These are phyloP conservation scores for Leishmania amazonensis DNA, from an alignment of 208 protist genomes.

Conservation along the genomic window DNA sequence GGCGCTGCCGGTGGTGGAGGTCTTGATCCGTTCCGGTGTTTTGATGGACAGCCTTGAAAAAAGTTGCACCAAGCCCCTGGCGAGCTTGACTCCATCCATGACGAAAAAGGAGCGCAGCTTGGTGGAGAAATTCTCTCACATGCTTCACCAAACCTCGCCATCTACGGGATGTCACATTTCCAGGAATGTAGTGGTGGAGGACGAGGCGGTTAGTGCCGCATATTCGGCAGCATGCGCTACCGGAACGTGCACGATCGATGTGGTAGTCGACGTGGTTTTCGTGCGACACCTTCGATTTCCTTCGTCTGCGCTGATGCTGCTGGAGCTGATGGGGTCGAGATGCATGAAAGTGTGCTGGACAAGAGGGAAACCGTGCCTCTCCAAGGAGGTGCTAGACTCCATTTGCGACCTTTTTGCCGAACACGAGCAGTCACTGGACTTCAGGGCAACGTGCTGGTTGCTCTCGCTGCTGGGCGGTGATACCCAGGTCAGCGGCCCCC, in stretches of 20 bases:
- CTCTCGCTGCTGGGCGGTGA: slow-evolving; percentile 32
- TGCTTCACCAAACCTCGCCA: slow-evolving; percentile 15
- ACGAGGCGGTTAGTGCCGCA: slow-evolving; percentile 24
- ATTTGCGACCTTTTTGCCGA: slow-evolving; percentile 22
- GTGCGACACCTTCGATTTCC: slow-evolving; percentile 17
- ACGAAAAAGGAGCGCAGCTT: slow-evolving; percentile 51
- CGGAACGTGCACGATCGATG: slow-evolving; percentile 15
- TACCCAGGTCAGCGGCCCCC: not conserved
- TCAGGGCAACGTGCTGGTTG: slow-evolving; percentile 52
- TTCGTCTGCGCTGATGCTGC: slow-evolving; percentile 32
- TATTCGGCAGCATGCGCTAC: slow-evolving; percentile 30
- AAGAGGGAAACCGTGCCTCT: not conserved
- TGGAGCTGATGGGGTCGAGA: slow-evolving; percentile 31
- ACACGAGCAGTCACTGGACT: slow-evolving; percentile 26
- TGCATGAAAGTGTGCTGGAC: slow-evolving; percentile 15
- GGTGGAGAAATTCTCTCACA: slow-evolving; percentile 39
- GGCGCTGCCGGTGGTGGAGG: slow-evolving; percentile 51
- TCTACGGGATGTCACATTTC: not conserved
- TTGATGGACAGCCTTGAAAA: slow-evolving; percentile 56
- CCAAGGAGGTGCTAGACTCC: slow-evolving; percentile 27
- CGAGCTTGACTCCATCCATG: slow-evolving; percentile 60
- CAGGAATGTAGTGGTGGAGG: not conserved
- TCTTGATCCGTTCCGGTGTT: slow-evolving; percentile 57
- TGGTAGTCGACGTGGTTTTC: slow-evolving; percentile 15
- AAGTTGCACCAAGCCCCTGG: slow-evolving; percentile 39